Evolutionary conservation across 768 basidiomycete species (phyloP).

Genomic region (Suillus bovinus): DNA sequence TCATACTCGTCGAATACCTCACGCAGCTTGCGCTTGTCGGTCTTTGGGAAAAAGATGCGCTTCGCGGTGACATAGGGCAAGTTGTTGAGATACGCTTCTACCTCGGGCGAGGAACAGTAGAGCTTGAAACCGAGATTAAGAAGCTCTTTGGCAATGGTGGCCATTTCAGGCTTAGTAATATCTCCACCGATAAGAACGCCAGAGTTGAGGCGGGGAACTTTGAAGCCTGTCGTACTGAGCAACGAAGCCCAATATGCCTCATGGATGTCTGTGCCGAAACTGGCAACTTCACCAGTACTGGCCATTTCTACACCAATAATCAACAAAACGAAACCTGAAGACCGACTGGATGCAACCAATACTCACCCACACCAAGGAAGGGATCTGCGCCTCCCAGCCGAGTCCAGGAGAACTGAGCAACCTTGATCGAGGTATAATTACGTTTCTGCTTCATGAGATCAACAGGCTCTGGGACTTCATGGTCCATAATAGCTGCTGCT

Average conservation of each 20-base stretch:
- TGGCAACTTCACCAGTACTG: constrained; percentile 95
- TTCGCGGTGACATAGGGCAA: constrained; percentile 78
- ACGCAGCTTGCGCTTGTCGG: constrained; percentile 93
- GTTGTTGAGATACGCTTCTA: constrained; percentile 80
- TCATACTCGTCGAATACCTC: constrained; percentile 94
- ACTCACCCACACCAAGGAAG: constrained; percentile 90
- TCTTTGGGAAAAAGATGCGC: constrained; percentile 94
- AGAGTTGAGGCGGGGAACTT: constrained; percentile 77
- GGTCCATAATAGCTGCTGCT: constrained; percentile 80
- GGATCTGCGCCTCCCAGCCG: constrained; percentile 95
- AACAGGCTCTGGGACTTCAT: constrained; percentile 85
- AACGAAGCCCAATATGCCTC: constrained; percentile 97
- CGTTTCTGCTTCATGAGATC: constrained; percentile 89
- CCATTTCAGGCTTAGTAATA: constrained; percentile 84
- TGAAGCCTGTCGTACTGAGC: constrained; percentile 96
- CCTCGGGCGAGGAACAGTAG: constrained; percentile 78
- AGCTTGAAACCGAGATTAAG: constrained; percentile 92
- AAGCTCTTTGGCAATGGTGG: constrained; percentile 74
- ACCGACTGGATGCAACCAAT: neutral
- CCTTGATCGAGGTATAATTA: constrained; percentile 95
- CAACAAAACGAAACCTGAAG: neutral
- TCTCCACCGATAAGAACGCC: constrained; percentile 96
- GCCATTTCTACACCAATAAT: constrained; percentile 79
- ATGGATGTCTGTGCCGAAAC: constrained; percentile 90
- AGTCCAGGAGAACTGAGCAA: constrained; percentile 98